These are phyloP conservation scores for Kodamaea arcana DNA, from an alignment of 1,139 yeast genomes.

Conservation along the genomic window DNA sequence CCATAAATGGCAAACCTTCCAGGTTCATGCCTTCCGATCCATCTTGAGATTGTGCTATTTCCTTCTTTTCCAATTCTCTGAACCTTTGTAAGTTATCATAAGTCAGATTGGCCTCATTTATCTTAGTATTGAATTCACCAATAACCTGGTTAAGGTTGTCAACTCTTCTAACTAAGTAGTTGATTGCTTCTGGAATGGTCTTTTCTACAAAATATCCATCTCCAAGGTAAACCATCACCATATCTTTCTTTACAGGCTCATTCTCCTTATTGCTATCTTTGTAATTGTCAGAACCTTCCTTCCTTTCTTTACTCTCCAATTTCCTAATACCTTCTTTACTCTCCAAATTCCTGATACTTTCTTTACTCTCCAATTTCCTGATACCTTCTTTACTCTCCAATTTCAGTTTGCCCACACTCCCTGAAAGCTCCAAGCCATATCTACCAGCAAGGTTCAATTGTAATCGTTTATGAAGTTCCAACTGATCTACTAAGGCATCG, in stretches of 20 bases:
- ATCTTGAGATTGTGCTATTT: constrained; percentile 3
- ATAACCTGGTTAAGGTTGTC: constrained; percentile 33
- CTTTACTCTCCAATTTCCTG: no score
- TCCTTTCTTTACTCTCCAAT: no score
- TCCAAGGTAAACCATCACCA: constrained; percentile 48
- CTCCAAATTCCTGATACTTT: no score
- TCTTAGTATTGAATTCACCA: constrained; percentile 35
- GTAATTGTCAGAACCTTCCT: no score
- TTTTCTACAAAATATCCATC: constrained; percentile 58
- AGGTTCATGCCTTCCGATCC: constrained; percentile 20
- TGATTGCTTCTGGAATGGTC: constrained; percentile 38
- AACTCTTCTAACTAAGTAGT: constrained; percentile 40
- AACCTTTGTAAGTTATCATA: constrained; percentile 27
- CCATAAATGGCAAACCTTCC: constrained; percentile 62
- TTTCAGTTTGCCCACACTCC: no score
- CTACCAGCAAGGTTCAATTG: constrained; percentile 8
- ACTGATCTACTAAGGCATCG: constrained; percentile 13
- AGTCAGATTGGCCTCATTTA: constrained; percentile 42
- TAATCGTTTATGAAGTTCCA: constrained; percentile 9
- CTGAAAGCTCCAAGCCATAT: no score
- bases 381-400: no score
- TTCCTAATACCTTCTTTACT: no score
- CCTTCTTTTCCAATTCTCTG: constrained; percentile 18
- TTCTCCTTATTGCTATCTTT: constrained; percentile 2
- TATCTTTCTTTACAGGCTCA: no score